phyloP scores from a whole-genome alignment of 106 monocot species.

The Acorus gramineus region DNA sequence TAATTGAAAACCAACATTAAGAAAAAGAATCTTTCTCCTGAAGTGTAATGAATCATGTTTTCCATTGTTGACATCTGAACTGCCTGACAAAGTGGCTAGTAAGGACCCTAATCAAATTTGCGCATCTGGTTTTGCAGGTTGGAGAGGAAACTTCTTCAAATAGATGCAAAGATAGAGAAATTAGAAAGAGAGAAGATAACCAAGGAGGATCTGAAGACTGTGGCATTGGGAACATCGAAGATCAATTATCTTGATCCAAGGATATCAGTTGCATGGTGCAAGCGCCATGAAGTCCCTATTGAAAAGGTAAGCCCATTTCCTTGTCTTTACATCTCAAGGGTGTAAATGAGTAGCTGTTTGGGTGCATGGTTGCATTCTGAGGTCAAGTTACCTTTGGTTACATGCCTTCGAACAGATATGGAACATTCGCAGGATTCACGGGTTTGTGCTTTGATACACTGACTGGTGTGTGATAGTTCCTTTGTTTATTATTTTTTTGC shows the following conservation, averaged over 20 bases:
- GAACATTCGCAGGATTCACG: too few relatives aligned
- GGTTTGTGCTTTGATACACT: too few relatives aligned
- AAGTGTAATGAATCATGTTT: conserved; percentile 37
- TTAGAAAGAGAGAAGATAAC: conserved; percentile 58
- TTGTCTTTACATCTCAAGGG: neutral
- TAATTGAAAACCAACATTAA: too few relatives aligned
- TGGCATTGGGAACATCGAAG: conserved; percentile 85
- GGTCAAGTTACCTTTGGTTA: too few relatives aligned
- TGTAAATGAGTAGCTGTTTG: neutral
- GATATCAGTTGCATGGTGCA: conserved; percentile 88
- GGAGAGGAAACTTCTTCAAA: conserved; percentile 47
- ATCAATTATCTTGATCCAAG: conserved; percentile 93
- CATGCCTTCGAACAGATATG: too few relatives aligned
- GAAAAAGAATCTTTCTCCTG: conserved; percentile 61
- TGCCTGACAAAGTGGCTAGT: too few relatives aligned
- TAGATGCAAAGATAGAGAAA: conserved; percentile 64
- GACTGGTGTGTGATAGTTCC: too few relatives aligned
- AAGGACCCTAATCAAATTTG: neutral
- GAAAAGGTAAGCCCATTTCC: conserved; percentile 52
- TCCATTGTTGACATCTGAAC: too few relatives aligned
- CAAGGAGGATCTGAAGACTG: conserved; percentile 83
- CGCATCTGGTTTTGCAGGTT: conserved; percentile 37
- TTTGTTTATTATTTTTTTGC: neutral
- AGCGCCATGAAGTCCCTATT: conserved; percentile 90
- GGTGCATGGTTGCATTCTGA: too few relatives aligned